Evolutionary conservation across 495 filamentous ascomycete genomes (phyloP), one percentile per base, ranked within the genome.

Genomic region (Elasticomyces elasticus): DNA sequence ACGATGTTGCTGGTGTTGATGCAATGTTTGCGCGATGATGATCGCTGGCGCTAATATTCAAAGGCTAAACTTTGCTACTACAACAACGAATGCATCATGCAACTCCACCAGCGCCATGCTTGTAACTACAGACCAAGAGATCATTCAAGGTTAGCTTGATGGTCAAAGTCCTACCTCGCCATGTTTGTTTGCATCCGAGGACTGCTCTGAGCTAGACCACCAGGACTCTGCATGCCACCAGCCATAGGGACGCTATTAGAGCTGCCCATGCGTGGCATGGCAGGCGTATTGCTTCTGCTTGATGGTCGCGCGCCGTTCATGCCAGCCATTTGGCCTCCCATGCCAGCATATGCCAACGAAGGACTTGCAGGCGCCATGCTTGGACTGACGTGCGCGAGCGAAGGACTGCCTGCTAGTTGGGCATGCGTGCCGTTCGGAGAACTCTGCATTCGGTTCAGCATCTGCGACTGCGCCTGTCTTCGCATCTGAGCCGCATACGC

Each of bases 281-380:
- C 22, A 7, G 54, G 37, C 25, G 48, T 55, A 15, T 49, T 26
- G 19, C 46, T 52, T 10, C 51, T 5, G 25, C 51, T 54, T 20
- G 51, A 24, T 11, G 51, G 43, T 15, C 53, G 20, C 17, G 5
- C 40, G 10, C 35, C 30, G 7, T 15, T 15, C 15, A 33, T 15
- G 7, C 35, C 35, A 40, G 5, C 13, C 35, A 15, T 15, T 33
- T 7, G 38, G 51, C 37, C n/a, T 23, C 19, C 42, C 46, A 50
- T 50, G 7, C 45, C 53, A 15, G 23, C 49, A 22, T 47, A 56
- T 12, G 5, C 31, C 58, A 61, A 43, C 12, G 51, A n/a, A 13
- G 58, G 58, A 31, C 53, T 56, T 5, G 27, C 54, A 19, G 52
- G 48, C 23, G 54, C 23, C 53, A 48, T 28, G 42, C 23, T 52